A percentile compares a stretch with the other conserved stretches of the same genome.
phyloP scores from a whole-genome alignment of 2,329 filamentous ascomycete species.

The Escovopsis weberi region DNA sequence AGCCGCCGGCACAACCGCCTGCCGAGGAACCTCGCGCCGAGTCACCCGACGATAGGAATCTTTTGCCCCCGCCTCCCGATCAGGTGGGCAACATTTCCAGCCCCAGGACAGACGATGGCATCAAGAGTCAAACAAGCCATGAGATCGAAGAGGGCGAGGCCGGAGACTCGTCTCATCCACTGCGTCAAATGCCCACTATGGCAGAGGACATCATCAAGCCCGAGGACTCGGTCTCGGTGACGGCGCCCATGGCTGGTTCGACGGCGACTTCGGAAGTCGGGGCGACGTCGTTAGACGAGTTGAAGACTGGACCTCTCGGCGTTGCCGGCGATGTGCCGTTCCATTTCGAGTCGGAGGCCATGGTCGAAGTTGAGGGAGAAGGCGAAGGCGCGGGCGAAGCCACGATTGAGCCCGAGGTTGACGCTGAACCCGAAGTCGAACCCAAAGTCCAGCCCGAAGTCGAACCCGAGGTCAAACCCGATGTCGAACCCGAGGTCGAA shows the following conservation, averaged over 20 bases:
- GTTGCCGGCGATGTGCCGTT: neutral
- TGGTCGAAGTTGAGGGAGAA: neutral
- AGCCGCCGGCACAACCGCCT: slow-evolving; percentile 5
- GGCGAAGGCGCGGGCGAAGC: too few relatives aligned
- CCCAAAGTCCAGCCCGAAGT: neutral
- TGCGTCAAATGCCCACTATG: slow-evolving; percentile 19
- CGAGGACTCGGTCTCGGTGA: slow-evolving; percentile 23
- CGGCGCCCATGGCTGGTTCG: slow-evolving; percentile 15
- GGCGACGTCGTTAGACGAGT: slow-evolving; percentile 10
- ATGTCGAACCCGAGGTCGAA: neutral
- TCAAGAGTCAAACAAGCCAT: slow-evolving; percentile 13
- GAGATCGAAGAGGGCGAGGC: slow-evolving; percentile 8
- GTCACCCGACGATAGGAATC: slow-evolving; percentile 6
- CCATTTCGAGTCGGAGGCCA: neutral
- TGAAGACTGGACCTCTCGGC: slow-evolving; percentile 5
- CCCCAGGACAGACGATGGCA: slow-evolving; percentile 16
- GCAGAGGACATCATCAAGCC: slow-evolving; percentile 24
- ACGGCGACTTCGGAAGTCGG: slow-evolving; percentile 15
- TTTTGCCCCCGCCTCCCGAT: slow-evolving; percentile 23
- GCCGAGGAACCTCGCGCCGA: neutral
- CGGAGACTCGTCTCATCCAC: slow-evolving; percentile 10
- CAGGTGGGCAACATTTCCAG: slow-evolving; percentile 26
- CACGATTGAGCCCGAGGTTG: neutral
- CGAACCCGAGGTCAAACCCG: neutral
- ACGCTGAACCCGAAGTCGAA: neutral